Evolutionary conservation across 2,329 filamentous ascomycete species (phyloP).

Genomic region (Fusarium abutilonis): DNA sequence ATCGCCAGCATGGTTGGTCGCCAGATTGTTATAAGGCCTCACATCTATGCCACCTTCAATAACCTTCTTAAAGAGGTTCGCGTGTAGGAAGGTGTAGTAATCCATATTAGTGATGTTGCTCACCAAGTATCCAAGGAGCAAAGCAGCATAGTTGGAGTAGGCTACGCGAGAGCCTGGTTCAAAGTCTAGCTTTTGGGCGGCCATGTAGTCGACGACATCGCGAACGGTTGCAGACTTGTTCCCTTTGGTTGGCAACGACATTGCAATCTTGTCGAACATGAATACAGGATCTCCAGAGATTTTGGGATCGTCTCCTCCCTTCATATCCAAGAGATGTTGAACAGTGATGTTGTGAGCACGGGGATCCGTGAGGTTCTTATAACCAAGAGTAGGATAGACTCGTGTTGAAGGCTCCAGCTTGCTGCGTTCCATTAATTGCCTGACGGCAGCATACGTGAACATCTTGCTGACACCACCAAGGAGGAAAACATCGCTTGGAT

Average conservation of each 20-base stretch:
- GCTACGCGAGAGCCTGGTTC: constrained; percentile 11
- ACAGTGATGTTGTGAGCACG: constrained; percentile 24
- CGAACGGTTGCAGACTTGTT: constrained; percentile 21
- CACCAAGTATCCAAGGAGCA: constrained; percentile 29
- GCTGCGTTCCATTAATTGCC: not conserved
- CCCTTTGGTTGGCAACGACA: constrained; percentile 10
- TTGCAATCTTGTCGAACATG: constrained; percentile 21
- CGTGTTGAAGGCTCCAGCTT: constrained; percentile 6
- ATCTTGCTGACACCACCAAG: constrained; percentile 33
- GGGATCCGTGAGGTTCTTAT: constrained; percentile 9
- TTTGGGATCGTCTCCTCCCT: constrained; percentile 13
- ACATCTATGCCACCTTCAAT: constrained; percentile 13
- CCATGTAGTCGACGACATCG: constrained; percentile 34
- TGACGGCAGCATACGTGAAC: constrained; percentile 27
- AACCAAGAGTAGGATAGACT: constrained; percentile 29
- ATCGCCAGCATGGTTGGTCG: constrained; percentile 13
- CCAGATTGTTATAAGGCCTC: constrained; percentile 14
- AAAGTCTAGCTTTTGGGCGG: constrained; percentile 18
- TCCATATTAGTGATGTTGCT: constrained; percentile 25
- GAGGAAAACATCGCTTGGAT: constrained; percentile 25
- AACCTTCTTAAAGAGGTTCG: constrained; percentile 12
- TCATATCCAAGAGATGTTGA: constrained; percentile 31
- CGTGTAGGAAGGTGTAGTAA: constrained; percentile 28
- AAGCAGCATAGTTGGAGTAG: constrained; percentile 32
- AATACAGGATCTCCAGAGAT: constrained; percentile 19